Evolutionary conservation across 805 yeast genomes (phyloP).

Genomic region (Saturnispora ahearnii): DNA sequence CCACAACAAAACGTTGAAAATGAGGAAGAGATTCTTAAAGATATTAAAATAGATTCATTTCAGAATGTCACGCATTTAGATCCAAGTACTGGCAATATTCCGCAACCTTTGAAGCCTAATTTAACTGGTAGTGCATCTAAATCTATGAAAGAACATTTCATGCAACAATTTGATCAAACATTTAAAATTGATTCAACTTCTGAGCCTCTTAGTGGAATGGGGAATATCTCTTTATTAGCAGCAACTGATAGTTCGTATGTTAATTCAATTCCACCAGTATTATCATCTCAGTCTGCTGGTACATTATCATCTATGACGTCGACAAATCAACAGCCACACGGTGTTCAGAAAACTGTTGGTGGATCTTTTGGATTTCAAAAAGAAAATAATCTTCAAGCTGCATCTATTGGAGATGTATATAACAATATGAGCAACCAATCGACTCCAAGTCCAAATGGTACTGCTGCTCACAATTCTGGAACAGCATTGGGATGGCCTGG

Average conservation of each 20-base stretch:
- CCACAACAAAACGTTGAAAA: constrained; percentile 30
- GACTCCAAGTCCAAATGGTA: neutral
- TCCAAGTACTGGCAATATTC: constrained; percentile 7
- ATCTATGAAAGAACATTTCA: constrained; percentile 28
- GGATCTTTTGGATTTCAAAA: neutral
- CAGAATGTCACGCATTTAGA: constrained; percentile 12
- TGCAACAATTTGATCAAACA: constrained; percentile 16
- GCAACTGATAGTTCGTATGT: constrained; percentile 6
- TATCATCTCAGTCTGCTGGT: neutral
- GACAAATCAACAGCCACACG: neutral
- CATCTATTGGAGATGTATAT: neutral
- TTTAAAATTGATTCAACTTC: constrained; percentile 9
- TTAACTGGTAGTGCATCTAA: constrained; percentile 49
- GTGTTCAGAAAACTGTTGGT: neutral
- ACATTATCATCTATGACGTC: neutral
- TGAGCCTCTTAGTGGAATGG: neutral
- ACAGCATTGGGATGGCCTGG: neutral
- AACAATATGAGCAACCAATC: neutral
- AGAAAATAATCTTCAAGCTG: neutral
- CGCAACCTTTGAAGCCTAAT: constrained; percentile 38
- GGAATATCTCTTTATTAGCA: constrained; percentile 11
- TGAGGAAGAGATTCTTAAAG: constrained; percentile 58
- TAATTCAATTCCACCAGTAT: neutral
- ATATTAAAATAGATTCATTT: constrained; percentile 12
- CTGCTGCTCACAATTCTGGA: neutral